Evolutionary conservation across 495 filamentous ascomycete genomes (phyloP).

Genomic region (Trichoderma reesei): DNA sequence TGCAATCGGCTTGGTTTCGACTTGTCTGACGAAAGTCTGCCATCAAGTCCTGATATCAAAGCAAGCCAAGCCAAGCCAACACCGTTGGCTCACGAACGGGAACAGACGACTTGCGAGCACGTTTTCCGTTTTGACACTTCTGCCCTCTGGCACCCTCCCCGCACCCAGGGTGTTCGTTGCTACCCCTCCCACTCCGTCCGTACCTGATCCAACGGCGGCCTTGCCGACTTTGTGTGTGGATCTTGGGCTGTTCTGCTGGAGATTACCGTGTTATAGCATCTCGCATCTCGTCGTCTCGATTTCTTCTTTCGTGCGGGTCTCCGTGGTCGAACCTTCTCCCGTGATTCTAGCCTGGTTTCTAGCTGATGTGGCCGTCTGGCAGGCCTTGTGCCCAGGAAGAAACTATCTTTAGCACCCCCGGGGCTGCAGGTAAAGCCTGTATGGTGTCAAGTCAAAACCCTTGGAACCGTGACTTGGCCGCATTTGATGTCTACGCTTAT

Average conservation of each 20-base stretch:
- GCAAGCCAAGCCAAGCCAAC: not conserved
- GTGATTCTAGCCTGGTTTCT: not conserved
- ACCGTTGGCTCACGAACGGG: no score
- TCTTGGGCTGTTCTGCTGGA: not conserved
- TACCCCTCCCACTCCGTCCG: not conserved
- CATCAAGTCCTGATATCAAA: not conserved
- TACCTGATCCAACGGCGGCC: not conserved
- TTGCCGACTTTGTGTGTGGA: not conserved
- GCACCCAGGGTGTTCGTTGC: not conserved
- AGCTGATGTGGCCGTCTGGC: not conserved
- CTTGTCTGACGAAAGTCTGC: not conserved
- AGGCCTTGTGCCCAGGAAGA: not conserved
- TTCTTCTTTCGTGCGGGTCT: constrained; percentile 5
- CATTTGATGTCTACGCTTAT: not conserved
- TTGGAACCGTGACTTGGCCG: not conserved
- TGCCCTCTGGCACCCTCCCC: not conserved
- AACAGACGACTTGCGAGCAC: not conserved
- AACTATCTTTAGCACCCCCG: constrained; percentile 1
- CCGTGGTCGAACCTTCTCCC: not conserved
- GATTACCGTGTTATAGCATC: constrained; percentile 7
- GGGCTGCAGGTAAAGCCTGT: constrained; percentile 1
- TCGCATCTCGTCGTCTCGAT: not conserved
- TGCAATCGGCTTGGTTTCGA: not conserved
- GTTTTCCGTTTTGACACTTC: not conserved
- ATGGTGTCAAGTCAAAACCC: not conserved